These are phyloP conservation scores for Rhizomucor pusillus DNA, from an alignment of 371 early-diverging fungal genomes.

Conservation along the genomic window DNA sequence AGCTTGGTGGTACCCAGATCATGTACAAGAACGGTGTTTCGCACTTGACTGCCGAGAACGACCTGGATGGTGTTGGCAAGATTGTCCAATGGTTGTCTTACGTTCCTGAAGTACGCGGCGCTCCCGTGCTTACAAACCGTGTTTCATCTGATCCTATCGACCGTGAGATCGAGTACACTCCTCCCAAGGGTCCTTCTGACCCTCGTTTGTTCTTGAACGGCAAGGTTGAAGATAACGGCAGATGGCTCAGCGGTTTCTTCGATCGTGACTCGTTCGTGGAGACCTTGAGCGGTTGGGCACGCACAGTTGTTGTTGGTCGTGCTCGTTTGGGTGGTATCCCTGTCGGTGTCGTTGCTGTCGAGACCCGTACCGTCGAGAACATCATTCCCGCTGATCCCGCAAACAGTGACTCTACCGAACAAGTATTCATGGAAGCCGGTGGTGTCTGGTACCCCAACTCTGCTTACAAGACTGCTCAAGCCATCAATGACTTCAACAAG, in stretches of 20 bases:
- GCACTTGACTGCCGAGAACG: slow-evolving; percentile 94
- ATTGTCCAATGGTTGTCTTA: slow-evolving; percentile 95
- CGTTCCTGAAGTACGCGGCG: slow-evolving; percentile 74
- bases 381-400: slow-evolving; percentile 95
- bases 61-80: slow-evolving; percentile 86
- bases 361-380: slow-evolving; percentile 89
- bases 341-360: slow-evolving; percentile 97
- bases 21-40: slow-evolving; percentile 99
- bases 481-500: slow-evolving; percentile 97
- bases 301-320: slow-evolving; percentile 83
- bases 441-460: slow-evolving; percentile 99
- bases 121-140: slow-evolving; percentile 54
- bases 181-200: slow-evolving; percentile 87
- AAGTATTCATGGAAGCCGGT: slow-evolving; percentile 90
- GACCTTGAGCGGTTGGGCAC: slow-evolving; percentile 69
- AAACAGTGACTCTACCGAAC: slow-evolving; percentile 84
- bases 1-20: slow-evolving; percentile 98
- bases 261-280: slow-evolving; percentile 92
- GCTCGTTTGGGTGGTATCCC: slow-evolving; percentile 96
- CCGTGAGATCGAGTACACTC: slow-evolving; percentile 73
- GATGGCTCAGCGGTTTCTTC: slow-evolving; percentile 88
- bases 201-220: slow-evolving; percentile 91
- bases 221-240: slow-evolving; percentile 54
- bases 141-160: slow-evolving; percentile 64
- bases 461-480: slow-evolving; percentile 98